A percentile compares a stretch with the other conserved stretches of the same genome.
Evolutionary conservation across 352 stramenopile genomes (phyloP).

Genomic region (Globisporangium spiculum): DNA sequence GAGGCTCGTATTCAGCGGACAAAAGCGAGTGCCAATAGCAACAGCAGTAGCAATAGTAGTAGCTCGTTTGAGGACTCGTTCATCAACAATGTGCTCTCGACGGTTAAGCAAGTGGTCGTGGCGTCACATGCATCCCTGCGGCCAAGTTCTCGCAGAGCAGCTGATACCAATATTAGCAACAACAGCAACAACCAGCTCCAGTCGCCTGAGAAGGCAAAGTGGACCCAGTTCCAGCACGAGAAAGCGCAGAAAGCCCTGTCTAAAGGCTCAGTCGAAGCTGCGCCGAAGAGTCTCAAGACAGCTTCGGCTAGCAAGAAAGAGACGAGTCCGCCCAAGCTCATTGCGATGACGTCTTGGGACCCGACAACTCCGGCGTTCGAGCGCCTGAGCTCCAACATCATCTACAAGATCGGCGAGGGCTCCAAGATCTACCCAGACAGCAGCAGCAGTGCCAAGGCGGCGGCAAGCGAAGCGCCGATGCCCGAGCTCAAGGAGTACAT

Average conservation of each 20-base stretch:
- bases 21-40: neutral
- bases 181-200: conserved; percentile 26
- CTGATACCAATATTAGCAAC: neutral
- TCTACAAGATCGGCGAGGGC: conserved; percentile 80
- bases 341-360: conserved; percentile 52
- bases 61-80: conserved; percentile 85
- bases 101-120: conserved; percentile 38
- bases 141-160: conserved; percentile 7
- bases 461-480: conserved; percentile 17
- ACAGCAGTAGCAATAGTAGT: neutral
- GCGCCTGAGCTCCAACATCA: conserved; percentile 77
- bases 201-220: conserved; percentile 34
- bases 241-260: conserved; percentile 18
- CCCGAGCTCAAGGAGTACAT: conserved; percentile 95
- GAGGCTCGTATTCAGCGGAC: neutral
- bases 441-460: neutral
- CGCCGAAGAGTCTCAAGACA: neutral
- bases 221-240: conserved; percentile 42
- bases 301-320: neutral
- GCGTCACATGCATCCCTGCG: neutral
- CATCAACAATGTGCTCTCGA: conserved; percentile 81
- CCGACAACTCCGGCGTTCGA: conserved; percentile 84
- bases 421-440: conserved; percentile 85
- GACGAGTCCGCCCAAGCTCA: conserved; percentile 25
- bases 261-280: conserved; percentile 3